phyloP scores from a whole-genome alignment of 108 stramenopile genomes.

The Pseudonitzschia pungens region DNA sequence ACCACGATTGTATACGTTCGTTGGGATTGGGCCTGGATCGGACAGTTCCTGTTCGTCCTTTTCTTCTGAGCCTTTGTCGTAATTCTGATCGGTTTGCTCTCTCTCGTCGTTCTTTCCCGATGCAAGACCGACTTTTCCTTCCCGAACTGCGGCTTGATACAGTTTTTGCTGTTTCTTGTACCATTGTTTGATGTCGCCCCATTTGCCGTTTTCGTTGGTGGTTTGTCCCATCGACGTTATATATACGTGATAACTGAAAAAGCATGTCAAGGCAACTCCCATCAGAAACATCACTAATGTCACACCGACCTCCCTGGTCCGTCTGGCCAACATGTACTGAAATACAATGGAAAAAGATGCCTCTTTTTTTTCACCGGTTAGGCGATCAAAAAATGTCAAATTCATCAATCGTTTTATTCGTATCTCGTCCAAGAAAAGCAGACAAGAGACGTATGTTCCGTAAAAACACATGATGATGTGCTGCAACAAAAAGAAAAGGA shows the following conservation, averaged over 20 bases:
- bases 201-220: conserved; percentile 88
- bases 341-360: conserved; percentile 50
- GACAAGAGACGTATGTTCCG: conserved; percentile 44
- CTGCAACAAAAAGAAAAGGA: conserved; percentile 70
- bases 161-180: conserved; percentile 56
- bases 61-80: conserved; percentile 37
- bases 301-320: conserved; percentile 31
- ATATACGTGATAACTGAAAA: conserved; percentile 62
- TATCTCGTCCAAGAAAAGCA: conserved; percentile 53
- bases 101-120: conserved; percentile 1
- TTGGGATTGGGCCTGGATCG: conserved; percentile 80
- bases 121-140: conserved; percentile 20
- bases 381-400: conserved; percentile 67
- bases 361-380: conserved; percentile 60
- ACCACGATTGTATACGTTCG: conserved; percentile 68
- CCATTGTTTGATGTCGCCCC: conserved; percentile 67
- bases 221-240: conserved; percentile 66
- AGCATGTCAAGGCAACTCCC: conserved; percentile 53
- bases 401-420: conserved; percentile 58
- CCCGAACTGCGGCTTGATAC: conserved; percentile 58
- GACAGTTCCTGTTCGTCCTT: conserved; percentile 20
- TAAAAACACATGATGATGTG: conserved; percentile 84
- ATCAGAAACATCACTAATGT: conserved; percentile 58
- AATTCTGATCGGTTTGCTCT: conserved; percentile 33
- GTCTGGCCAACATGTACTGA: conserved; percentile 64